Percentiles rank a stretch among this genome's conserved stretches.
Conservation (phyloP, 2,329 filamentous ascomycete species). For the Exophiala oligosperma region DNA sequence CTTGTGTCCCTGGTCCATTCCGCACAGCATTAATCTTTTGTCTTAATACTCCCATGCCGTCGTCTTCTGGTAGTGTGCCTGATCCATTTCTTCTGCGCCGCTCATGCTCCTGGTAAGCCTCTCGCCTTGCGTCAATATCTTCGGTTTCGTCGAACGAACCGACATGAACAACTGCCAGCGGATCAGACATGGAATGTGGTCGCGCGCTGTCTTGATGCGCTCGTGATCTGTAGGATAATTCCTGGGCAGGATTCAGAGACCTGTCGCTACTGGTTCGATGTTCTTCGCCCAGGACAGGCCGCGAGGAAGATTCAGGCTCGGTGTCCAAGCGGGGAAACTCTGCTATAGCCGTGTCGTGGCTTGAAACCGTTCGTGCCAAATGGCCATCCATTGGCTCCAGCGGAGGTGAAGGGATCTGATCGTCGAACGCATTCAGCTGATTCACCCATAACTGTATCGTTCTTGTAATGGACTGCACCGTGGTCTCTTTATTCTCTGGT, state of each 20-base stretch:
- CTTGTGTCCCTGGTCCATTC: constrained; percentile 55
- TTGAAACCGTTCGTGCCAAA: not conserved
- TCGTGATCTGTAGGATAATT: constrained; percentile 25
- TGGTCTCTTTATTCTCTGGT: constrained; percentile 24
- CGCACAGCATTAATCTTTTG: constrained; percentile 69
- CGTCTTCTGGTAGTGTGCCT: constrained; percentile 65
- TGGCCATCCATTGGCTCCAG: constrained; percentile 27
- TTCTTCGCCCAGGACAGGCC: constrained; percentile 14
- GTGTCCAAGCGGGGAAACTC: constrained; percentile 26
- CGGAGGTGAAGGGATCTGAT: constrained; percentile 29
- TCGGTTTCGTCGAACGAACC: constrained; percentile 2
- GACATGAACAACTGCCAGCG: constrained; percentile 7
- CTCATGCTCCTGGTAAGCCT: constrained; percentile 21
- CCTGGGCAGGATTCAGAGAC: constrained; percentile 28
- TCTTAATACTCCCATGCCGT: constrained; percentile 71
- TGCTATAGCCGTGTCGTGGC: constrained; percentile 4
- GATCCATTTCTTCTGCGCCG: constrained; percentile 28
- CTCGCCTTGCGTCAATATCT: constrained; percentile 1
- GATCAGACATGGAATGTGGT: constrained; percentile 26
- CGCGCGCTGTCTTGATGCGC: constrained; percentile 20
- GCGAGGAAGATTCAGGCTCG: constrained; percentile 1
- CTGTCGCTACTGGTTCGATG: constrained; percentile 27
- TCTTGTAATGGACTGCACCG: constrained; percentile 27
- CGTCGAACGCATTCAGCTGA: constrained; percentile 28
- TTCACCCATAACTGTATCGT: constrained; percentile 30